Evolutionary conservation across 306 rosid genomes (phyloP), one percentile per base, ranked within the genome.

Genomic region (Prosopis cineraria): DNA sequence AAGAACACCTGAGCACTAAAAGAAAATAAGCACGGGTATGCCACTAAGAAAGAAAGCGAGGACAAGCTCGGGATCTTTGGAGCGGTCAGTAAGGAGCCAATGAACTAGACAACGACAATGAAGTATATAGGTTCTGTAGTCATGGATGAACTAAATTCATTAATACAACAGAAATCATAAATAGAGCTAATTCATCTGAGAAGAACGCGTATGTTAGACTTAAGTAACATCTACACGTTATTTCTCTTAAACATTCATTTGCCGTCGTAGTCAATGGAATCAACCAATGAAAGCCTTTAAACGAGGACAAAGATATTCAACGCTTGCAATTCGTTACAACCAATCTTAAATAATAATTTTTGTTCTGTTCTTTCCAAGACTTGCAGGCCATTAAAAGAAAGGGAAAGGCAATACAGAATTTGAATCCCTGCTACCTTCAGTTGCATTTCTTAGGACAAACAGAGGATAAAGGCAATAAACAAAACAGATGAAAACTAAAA

Each of bases 381-480:
- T 27, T 20, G 59, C 25, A 52, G 59, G 25, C 59, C 29, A 9
- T 52, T 20, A 52, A 1, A 48, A 27, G 6, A 58, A 58, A 25
- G 36, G 31, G 40, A 34, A 2, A 68, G 55, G 31, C 12, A 39
- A 66, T 20, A 22, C 52, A 30, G 74, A 72, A 67, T 50, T 13
- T 25, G 34, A 47, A 43, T 24, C 34, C 75, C 39, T 25, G 24
- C 24, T 45, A 67, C 41, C 45, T 59, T 2, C 56, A 29, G 59
- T 5, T 13, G 68, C 67, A 72, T 59, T 72, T 50, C 37, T 12
- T 36, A 48, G 27, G 72, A 83, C 70, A 85, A 87, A 79, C 81
- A 60, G 4, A 72, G 25, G 2, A 22, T n/a, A 34, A 25, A 30
- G 1, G 36, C 72, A 13, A 8, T 0, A 63, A 47, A 72, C 34